Evolutionary conservation across 257 asterid species (phyloP), one percentile per base, ranked within the genome.

Genomic region (Nicotiana obtusifolia): DNA sequence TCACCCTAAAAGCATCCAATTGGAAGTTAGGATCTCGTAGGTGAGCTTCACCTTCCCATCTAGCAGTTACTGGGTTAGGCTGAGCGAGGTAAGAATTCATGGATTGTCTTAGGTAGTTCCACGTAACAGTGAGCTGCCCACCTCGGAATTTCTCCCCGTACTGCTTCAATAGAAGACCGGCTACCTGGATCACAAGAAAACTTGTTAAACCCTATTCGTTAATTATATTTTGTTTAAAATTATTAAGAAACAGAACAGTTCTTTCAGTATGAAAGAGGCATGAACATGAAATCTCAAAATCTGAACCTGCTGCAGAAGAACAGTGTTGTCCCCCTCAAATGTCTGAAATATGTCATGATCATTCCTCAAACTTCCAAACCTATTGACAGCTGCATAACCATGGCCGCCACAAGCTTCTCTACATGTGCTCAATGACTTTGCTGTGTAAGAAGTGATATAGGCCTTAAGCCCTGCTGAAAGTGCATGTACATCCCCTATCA

Each of bases 391-490:
- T 22, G 99, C 99, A 87, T 95, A 95, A 80, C 99, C 99, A 86
- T 95, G 99, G 57, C 99, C 99, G 37, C 99, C 99, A 87, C 98
- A 94, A 80, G 99, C 89, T 88, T 95, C 99, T 87, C 98, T 88
- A 84, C 99, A 96, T 57, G 85, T 87, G 86, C 97, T 96, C 88
- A 96, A 83, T 20, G 99, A 91, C 82, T 90, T 93, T 14, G 92
- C 93, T 19, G 98, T 94, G 82, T 86, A 96, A 82, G 97, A 88
- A 82, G 99, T 96, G 76, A 96, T 87, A 82, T 96, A 96, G n/a
- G 99, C 91, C 89, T 96, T 96, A 7, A 96, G 91, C 20, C 99
- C 99, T 0, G 99, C 98, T 2, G 99, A 96, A 60, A 96, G 98
- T 16, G 97, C 89, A 78, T 94, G 99, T 14, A 93, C 99, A 84